Conservation (phyloP, 2,329 filamentous ascomycete species). For the Nigrospora oryzae region DNA sequence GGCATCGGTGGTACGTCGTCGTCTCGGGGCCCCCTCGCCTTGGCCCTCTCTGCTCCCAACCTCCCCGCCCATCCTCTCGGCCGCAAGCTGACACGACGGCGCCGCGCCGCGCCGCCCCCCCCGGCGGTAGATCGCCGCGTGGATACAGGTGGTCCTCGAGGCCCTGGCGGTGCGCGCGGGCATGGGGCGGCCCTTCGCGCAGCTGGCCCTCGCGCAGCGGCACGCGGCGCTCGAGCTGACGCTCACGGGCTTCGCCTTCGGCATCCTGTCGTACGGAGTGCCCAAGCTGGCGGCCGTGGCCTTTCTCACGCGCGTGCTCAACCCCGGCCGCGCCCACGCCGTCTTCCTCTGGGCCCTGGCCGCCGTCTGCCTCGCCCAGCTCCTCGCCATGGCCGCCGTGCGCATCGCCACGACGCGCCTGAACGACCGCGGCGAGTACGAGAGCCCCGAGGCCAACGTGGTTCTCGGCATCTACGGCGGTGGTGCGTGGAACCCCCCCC, state of each 20-base stretch:
- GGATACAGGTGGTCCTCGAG: neutral
- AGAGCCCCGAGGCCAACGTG: neutral
- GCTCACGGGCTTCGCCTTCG: neutral
- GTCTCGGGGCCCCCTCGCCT: too few species aligned
- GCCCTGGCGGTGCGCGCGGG: neutral
- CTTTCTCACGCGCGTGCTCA: neutral
- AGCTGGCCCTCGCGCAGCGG: neutral
- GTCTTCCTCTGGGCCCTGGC: neutral
- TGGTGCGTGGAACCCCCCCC: neutral
- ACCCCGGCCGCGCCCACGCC: neutral
- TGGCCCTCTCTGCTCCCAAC: too few species aligned
- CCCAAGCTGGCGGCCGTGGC: constrained; percentile 1
- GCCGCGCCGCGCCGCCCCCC: neutral
- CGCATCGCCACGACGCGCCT: neutral
- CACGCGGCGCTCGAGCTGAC: neutral
- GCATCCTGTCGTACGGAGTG: neutral
- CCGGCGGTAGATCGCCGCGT: neutral
- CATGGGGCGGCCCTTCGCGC: neutral
- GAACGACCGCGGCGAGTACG: neutral
- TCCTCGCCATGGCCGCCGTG: neutral
- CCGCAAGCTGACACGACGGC: too few species aligned
- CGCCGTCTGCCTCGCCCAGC: neutral
- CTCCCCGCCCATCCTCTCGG: too few species aligned
- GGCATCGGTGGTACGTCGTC: neutral
- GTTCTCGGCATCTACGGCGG: neutral